These are phyloP conservation scores for Agmasoma carcini DNA, from an alignment of 371 early-diverging fungal genomes.

Conservation along the genomic window DNA sequence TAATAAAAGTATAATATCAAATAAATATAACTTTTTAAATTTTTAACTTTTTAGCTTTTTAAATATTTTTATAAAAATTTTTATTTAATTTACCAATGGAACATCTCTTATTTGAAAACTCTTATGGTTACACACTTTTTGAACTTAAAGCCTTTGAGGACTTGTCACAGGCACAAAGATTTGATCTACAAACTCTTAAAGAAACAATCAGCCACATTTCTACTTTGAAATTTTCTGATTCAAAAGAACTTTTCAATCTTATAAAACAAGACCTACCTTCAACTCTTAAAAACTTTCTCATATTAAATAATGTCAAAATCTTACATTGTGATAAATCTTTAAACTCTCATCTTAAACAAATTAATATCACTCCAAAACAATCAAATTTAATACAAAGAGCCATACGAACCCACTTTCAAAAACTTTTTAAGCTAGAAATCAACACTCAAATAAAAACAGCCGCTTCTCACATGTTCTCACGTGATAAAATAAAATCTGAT, in stretches of 20 bases:
- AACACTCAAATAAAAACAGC: constrained; percentile 72
- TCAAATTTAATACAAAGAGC: constrained; percentile 27
- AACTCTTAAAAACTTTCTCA: constrained; percentile 30
- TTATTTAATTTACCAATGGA: too few relatives aligned
- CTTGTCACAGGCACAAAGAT: constrained; percentile 7
- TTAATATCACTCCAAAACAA: constrained; percentile 16
- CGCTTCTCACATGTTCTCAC: constrained; percentile 84
- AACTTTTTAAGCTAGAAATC: constrained; percentile 52
- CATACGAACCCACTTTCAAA: constrained; percentile 15
- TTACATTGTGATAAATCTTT: constrained; percentile 37
- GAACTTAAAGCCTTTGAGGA: constrained; percentile 30
- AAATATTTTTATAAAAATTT: too few relatives aligned
- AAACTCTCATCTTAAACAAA: constrained; percentile 1
- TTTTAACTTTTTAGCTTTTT: too few relatives aligned
- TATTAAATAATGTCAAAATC: constrained; percentile 31
- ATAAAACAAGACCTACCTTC: neutral
- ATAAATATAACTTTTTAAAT: too few relatives aligned
- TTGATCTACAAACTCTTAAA: constrained; percentile 24
- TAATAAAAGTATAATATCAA: too few relatives aligned
- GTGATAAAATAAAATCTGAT: constrained; percentile 80
- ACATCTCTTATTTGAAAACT: constrained; percentile 41
- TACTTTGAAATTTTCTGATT: constrained; percentile 3
- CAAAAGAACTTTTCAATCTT: neutral
- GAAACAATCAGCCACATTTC: constrained; percentile 19
- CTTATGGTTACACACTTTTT: constrained; percentile 36